Evolutionary conservation across 169 alveolate species (phyloP).

Genomic region (Plasmodium gallinaceum): DNA sequence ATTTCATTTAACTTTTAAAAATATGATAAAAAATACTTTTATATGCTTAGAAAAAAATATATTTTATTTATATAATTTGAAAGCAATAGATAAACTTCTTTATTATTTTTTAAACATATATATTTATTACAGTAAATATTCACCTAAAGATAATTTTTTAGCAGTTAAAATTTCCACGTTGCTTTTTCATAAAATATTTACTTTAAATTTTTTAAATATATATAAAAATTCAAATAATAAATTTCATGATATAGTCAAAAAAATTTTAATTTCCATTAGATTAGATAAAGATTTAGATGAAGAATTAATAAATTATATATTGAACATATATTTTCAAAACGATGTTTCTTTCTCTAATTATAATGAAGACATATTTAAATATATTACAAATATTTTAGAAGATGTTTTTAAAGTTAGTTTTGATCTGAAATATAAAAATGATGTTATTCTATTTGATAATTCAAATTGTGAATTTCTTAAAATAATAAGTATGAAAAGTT

Average conservation of each 20-base stretch:
- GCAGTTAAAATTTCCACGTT: conserved; percentile 18
- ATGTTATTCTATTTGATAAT: not conserved
- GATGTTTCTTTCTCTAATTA: not conserved
- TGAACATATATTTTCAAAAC: conserved; percentile 44
- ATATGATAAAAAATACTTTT: conserved; percentile 56
- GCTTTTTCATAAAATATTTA: conserved; percentile 49
- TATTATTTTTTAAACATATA: conserved; percentile 39
- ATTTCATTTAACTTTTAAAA: conserved; percentile 40
- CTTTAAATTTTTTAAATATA: conserved; percentile 35
- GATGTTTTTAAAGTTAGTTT: not conserved
- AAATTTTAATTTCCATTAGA: conserved; percentile 21
- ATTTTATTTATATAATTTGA: conserved; percentile 21
- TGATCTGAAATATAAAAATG: conserved; percentile 29
- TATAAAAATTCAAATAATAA: conserved; percentile 12
- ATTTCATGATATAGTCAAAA: not conserved
- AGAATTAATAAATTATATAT: conserved; percentile 26
- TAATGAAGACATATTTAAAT: conserved; percentile 3
- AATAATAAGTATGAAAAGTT: not conserved
- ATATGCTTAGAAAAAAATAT: conserved; percentile 9
- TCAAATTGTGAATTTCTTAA: not conserved
- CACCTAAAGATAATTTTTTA: not conserved
- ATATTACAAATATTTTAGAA: conserved; percentile 13
- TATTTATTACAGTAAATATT: conserved; percentile 30
- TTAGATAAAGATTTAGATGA: conserved; percentile 22
- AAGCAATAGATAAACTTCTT: conserved; percentile 10